Conservation (phyloP, 2,329 filamentous ascomycete genomes). For the Phaeomoniella chlamydospora region DNA sequence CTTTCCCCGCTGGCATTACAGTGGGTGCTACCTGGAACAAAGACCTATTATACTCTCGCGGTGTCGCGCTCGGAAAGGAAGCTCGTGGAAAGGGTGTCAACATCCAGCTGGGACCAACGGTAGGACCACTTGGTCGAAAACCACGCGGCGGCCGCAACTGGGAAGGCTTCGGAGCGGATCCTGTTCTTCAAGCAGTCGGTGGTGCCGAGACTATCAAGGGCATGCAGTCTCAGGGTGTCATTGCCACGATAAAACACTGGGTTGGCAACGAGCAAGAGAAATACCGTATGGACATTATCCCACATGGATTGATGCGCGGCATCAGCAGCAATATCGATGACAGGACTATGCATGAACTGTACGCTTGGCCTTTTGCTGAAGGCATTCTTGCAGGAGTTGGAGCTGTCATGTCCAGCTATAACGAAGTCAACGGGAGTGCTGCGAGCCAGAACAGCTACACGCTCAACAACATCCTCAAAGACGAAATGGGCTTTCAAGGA, state of each 20-base stretch:
- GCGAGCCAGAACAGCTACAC: constrained; percentile 54
- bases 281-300: constrained; percentile 13
- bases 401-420: constrained; percentile 28
- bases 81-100: constrained; percentile 61
- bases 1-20: constrained; percentile 68
- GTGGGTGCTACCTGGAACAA: constrained; percentile 64
- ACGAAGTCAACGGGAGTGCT: constrained; percentile 49
- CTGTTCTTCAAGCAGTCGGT: constrained; percentile 43
- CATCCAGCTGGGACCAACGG: constrained; percentile 54
- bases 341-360: constrained; percentile 29
- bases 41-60: constrained; percentile 52
- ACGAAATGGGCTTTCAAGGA: constrained; percentile 61
- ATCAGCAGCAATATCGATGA: constrained; percentile 37
- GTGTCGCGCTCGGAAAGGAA: constrained; percentile 54
- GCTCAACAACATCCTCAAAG: constrained; percentile 56
- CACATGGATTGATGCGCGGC: constrained; percentile 6
- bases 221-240: constrained; percentile 41
- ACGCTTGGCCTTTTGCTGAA: constrained; percentile 36
- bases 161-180: constrained; percentile 61
- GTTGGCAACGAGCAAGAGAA: constrained; percentile 34
- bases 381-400: constrained; percentile 31
- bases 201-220: constrained; percentile 39
- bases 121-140: constrained; percentile 58
- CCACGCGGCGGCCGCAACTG: constrained; percentile 60
- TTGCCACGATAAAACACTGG: constrained; percentile 43